A percentile compares a stretch with the other conserved stretches of the same genome.
Evolutionary conservation across 73 alveolate species (phyloP).

Genomic region (Breviolum minutum): DNA sequence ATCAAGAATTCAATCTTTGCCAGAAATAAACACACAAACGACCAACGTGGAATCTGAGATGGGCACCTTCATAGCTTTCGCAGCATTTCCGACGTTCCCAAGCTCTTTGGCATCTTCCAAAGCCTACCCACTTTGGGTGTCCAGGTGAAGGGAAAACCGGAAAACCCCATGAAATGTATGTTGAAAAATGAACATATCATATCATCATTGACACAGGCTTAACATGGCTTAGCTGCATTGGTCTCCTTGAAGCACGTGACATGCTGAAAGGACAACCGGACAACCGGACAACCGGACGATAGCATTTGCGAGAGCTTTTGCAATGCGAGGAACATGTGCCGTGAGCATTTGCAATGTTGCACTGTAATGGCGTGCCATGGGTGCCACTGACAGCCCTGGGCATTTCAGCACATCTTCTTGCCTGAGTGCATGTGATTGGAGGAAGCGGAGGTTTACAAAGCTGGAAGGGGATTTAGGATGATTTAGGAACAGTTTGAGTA

Average conservation of each 20-base stretch:
- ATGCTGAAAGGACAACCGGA: too few relatives aligned
- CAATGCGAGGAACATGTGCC: not conserved
- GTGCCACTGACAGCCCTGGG: conserved; percentile 88
- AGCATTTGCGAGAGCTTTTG: not conserved
- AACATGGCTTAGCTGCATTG: too few relatives aligned
- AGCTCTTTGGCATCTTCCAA: conserved; percentile 35
- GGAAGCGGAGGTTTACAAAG: not conserved
- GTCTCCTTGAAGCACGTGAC: too few relatives aligned
- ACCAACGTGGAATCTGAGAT: not conserved
- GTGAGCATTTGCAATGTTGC: conserved; percentile 47
- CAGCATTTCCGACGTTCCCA: conserved; percentile 13
- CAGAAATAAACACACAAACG: not conserved
- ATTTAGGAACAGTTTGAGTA: too few relatives aligned
- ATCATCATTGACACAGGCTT: not conserved
- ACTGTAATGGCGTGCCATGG: conserved; percentile 93
- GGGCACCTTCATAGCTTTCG: conserved; percentile 40
- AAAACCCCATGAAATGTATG: not conserved
- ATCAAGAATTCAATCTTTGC: too few relatives aligned
- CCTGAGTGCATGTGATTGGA: conserved; percentile 5
- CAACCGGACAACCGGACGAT: too few relatives aligned
- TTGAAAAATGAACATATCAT: not conserved
- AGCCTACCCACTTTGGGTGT: not conserved
- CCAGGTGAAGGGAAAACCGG: too few relatives aligned
- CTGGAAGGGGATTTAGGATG: not conserved
- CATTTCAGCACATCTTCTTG: conserved; percentile 77